Evolutionary conservation across 495 filamentous ascomycete genomes (phyloP), one percentile per base, ranked within the genome.

Genomic region (Poronia punctata): DNA sequence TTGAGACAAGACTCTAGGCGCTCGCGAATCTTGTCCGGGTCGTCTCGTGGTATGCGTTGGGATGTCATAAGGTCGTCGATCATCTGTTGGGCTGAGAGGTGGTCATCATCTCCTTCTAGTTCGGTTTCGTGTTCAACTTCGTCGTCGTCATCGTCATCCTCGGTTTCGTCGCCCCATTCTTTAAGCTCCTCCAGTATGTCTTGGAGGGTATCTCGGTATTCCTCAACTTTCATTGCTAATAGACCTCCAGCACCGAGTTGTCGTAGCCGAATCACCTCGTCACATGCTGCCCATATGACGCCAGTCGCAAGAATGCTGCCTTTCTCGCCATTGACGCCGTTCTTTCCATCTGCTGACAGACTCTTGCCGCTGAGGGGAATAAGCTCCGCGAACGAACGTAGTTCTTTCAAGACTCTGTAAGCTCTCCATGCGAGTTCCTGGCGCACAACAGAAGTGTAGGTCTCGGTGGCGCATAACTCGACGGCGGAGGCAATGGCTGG

Each of bases 101-200:
- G 49, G 3, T 38, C 39, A 35, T 43, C 48, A 11, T 57, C 54
- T 20, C 54, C 46, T 4, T 65, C 68, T 6, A 65, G 61, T 2
- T 63, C 52, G 15, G 58, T 61, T 4, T 65, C 56, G 10, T 53
- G 49, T 4, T 66, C 61, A 0, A 60, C 62, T 14, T 59, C 62
- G 0, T 66, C 66, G 3, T 65, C 64, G 7, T 72, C 67, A 2
- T 71, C 66, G 3, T 72, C 70, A 0, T 59, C 61, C 2, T 66
- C 68, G 15, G 70, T 72, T 46, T 80, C 79, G n/a, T 81, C 80
- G 35, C 82, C 78, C 83, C 88, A 95, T 50, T 86, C 83, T 45
- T 86, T 84, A 46, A 95, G 61, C 61, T 95, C 88, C 48, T 80
- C 73, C 19, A 92, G 69, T 0, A 87, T 83, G 65, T 95, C 88